Evolutionary conservation across 1,284 basidiomycete species (phyloP).

Genomic region (Pyrrhoderma noxium): DNA sequence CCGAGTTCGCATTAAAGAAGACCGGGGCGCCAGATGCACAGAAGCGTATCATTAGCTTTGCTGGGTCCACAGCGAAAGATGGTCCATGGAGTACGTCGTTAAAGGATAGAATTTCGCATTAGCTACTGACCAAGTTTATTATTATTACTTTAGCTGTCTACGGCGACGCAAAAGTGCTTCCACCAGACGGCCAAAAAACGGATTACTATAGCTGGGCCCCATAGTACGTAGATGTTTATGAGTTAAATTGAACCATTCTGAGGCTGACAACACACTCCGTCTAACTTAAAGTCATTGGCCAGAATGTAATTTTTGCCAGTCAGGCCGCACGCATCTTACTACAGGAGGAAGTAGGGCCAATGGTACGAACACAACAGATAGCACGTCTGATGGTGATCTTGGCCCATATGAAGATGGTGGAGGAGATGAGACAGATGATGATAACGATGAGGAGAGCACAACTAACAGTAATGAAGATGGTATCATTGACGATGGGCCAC

Average conservation of each 20-base stretch:
- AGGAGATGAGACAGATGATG: background rate
- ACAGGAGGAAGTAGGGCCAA: conserved; percentile 14
- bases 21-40: conserved; percentile 26
- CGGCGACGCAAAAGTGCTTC: conserved; percentile 30
- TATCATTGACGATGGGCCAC: background rate
- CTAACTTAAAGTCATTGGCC: conserved; percentile 48
- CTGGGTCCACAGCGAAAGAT: conserved; percentile 25
- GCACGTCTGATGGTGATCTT: background rate
- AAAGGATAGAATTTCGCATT: background rate
- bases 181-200: conserved; percentile 37
- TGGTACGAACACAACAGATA: background rate
- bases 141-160: conserved; percentile 28
- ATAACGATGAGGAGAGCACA: background rate
- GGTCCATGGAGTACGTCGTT: conserved; percentile 34
- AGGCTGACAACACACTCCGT: background rate
- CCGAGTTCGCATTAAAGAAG: conserved; percentile 27
- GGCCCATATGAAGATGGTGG: conserved; percentile 2
- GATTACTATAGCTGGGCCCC: conserved; percentile 53
- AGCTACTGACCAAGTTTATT: background rate
- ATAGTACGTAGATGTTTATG: conserved; percentile 34
- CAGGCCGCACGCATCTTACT: conserved; percentile 36
- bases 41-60: conserved; percentile 26
- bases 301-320: conserved; percentile 46
- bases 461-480: background rate
- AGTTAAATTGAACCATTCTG: conserved; percentile 5